phyloP scores from a whole-genome alignment of 768 basidiomycete genomes.

The Tremella fuciformis region DNA sequence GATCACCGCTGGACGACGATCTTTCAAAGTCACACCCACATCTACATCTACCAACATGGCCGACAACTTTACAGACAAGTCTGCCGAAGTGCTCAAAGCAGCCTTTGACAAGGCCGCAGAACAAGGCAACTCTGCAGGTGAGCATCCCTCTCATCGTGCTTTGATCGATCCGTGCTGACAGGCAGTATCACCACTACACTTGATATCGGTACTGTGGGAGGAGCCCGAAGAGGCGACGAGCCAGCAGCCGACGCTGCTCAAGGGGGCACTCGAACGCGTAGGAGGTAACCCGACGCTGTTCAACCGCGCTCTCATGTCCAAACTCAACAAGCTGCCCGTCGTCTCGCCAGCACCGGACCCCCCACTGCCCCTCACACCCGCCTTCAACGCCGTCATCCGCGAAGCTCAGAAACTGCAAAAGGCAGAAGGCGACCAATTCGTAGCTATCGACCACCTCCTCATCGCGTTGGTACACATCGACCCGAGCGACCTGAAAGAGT shows the following conservation, averaged over 20 bases:
- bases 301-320: constrained; percentile 68
- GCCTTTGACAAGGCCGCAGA: constrained; percentile 80
- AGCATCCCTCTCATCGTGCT: constrained; percentile 20
- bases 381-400: constrained; percentile 63
- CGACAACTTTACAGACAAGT: constrained; percentile 79
- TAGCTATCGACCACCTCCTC: constrained; percentile 88
- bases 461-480: constrained; percentile 76
- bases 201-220: constrained; percentile 71
- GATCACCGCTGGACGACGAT: neutral
- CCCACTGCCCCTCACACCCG: constrained; percentile 64
- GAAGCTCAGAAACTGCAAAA: constrained; percentile 76
- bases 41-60: constrained; percentile 52
- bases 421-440: constrained; percentile 74
- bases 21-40: neutral
- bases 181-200: constrained; percentile 75
- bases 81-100: constrained; percentile 65
- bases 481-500: constrained; percentile 56
- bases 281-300: constrained; percentile 70
- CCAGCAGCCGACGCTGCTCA: constrained; percentile 64
- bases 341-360: constrained; percentile 79
- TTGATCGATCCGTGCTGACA: constrained; percentile 15
- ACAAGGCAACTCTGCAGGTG: constrained; percentile 76
- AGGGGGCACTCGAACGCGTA: constrained; percentile 72
- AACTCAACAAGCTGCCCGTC: constrained; percentile 75
- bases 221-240: constrained; percentile 8